Evolutionary conservation across 371 early-diverging fungal genomes (phyloP), one percentile per base, ranked within the genome.

Genomic region (Syncephalastrum sp.): DNA sequence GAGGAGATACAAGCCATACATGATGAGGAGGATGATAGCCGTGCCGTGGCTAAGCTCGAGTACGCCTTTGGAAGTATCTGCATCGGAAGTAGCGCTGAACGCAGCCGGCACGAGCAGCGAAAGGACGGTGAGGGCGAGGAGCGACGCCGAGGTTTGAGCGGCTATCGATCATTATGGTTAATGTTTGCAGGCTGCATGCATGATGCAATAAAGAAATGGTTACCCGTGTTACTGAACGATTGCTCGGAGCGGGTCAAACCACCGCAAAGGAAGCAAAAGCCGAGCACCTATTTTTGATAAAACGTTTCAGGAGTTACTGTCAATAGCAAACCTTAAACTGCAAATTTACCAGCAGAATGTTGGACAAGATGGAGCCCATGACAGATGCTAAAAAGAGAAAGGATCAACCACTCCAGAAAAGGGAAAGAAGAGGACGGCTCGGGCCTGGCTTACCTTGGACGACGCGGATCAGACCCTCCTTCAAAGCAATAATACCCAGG

Each of bases 311-410:
- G 42, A 5, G 29, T 16, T 6, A 25, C 14, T 6, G 7, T 52
- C n/a, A 50, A 27, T 44, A 17, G 19, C 16, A 21, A 7, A 29
- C 48, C 38, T 43, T 47, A 3, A 29, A 41, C 42, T 47, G 38
- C 38, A 10, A 33, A 12, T 27, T 59, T 70, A 70, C 89, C 53
- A 93, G 72, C 33, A 94, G 74, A 44, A 94, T 69, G 70, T 93
- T 94, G 57, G 91, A 91, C 29, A 94, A 77, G 23, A 93, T 87
- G 12, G 91, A 91, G 14, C 94, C 94, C 15, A 93, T 67, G 43
- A 93, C 72, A n/a, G 93, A 91, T 14, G 91, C 84, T 75, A 54
- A n/a, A 49, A 46, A 58, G 8, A 24, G 38, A 33, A 33, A 33
- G 38, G 38, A 33, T 33, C 38, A 41, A 24, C 29, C 13, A 15